Evolutionary conservation across 305 asterid species (phyloP).

Genomic region (Solanum chacoense): DNA sequence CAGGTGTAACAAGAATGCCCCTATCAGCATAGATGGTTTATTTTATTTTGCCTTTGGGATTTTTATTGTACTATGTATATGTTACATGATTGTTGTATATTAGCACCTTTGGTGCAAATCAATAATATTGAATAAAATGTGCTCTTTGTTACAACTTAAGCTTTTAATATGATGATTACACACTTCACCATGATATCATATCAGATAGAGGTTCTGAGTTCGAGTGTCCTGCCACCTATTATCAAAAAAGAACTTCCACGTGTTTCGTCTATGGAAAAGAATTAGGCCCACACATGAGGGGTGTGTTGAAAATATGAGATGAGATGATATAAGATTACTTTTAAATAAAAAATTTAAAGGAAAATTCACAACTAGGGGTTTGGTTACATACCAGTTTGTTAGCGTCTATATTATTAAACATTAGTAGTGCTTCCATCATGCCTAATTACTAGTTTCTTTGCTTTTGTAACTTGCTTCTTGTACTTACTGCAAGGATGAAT

Average conservation of each 20-base stretch:
- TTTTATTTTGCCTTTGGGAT: not conserved
- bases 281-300: not conserved
- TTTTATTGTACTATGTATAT: not conserved
- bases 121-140: not conserved
- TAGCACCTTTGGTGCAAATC: not conserved
- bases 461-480: not conserved
- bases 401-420: not conserved
- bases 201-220: not conserved
- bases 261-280: not conserved
- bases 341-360: not conserved
- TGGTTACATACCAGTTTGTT: not conserved
- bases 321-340: not conserved
- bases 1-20: not conserved
- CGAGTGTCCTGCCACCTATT: not conserved
- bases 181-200: not conserved
- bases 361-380: not conserved
- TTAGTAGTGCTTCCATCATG: not conserved
- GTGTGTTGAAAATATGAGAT: not conserved
- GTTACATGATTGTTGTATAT: not conserved
- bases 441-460: not conserved
- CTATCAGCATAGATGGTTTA: not conserved
- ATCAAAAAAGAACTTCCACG: not conserved
- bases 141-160: not conserved
- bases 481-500: not conserved
- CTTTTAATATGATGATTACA: not conserved